Evolutionary conservation across 2,329 filamentous ascomycete genomes (phyloP), one percentile per base, ranked within the genome.

Genomic region (Sporothrix brunneoviolacea): DNA sequence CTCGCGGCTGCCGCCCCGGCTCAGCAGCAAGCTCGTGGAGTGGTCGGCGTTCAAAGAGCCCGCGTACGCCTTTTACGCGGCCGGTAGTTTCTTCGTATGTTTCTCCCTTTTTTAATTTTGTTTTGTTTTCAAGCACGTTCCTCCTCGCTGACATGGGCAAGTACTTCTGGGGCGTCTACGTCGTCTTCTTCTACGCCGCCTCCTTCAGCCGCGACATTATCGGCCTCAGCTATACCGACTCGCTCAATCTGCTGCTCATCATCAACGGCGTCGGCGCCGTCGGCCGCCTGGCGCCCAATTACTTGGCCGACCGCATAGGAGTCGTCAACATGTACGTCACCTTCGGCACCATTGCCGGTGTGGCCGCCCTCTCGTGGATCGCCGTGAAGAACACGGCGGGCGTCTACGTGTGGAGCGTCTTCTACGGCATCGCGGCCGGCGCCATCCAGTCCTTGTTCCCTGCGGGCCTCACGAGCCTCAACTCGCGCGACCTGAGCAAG

Each of bases 371-470:
- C 52, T 70, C 68, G 56, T 88, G 83, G 83, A 75, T 78, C 16
- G 75, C 70, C 2, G 77, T 88, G 7, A 54, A 62, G 1, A 66
- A 66, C 15, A 62, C 73, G 0, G 43, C 65, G 0, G 74, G 75
- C 0, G 65, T 88, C 24, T 86, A 85, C 59, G 71, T 69, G 1
- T 88, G 85, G 73, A 68, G 77, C 0, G 67, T 73, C 0, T 70
- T 83, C 50, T 86, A 84, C 59, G 86, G 86, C 1, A 70, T 86
- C 42, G 75, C 75, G 2, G 79, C 75, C 0, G 82, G 81, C 0
- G 80, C 73, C 0, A 77, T 87, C 41, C 83, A 87, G 64, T 75
- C 75, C 7, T 61, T 88, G 10, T 86, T 87, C 58, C 83, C 84
- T 0, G 80, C 82, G 0, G 77, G 75, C 0, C 59, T 85, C 37